phyloP scores from a whole-genome alignment of 148 eudicot genomes.

The Rhododendron vialii region DNA sequence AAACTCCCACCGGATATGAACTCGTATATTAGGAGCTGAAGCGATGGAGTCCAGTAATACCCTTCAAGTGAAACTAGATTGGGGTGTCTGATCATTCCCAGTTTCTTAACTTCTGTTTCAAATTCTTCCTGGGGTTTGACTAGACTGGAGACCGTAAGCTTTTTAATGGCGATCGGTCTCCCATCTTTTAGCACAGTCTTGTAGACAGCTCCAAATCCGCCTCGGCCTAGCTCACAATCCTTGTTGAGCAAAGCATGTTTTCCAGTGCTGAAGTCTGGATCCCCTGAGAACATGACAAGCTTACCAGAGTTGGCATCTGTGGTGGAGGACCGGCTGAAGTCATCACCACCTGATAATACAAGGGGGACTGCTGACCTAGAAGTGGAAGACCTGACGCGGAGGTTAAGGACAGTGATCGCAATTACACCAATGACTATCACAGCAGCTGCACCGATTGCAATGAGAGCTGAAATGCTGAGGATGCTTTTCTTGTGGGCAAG shows the following conservation, averaged over 20 bases:
- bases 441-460: conserved; percentile 94
- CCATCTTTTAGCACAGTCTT: conserved; percentile 75
- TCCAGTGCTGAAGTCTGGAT: conserved; percentile 78
- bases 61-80: conserved; percentile 83
- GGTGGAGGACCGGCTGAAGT: conserved; percentile 57
- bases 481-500: conserved; percentile 52
- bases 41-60: conserved; percentile 85
- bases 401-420: conserved; percentile 76
- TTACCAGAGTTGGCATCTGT: conserved; percentile 81
- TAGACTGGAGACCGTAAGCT: conserved; percentile 82
- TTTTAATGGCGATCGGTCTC: conserved; percentile 76
- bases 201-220: conserved; percentile 95
- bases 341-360: conserved; percentile 61
- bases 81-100: conserved; percentile 68
- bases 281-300: conserved; percentile 93
- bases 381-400: conserved; percentile 56
- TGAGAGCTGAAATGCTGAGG: conserved; percentile 79
- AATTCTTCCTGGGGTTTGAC: conserved; percentile 91
- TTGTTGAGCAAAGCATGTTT: conserved; percentile 81
- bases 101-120: conserved; percentile 73
- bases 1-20: conserved; percentile 72
- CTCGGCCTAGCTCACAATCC: conserved; percentile 94
- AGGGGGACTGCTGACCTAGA: conserved; percentile 53
- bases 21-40: conserved; percentile 83
- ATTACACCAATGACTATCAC: conserved; percentile 76